These are phyloP conservation scores for Sphagnum tenellum DNA, from an alignment of 225 moss, liverwort and hornwort species.

Conservation along the genomic window DNA sequence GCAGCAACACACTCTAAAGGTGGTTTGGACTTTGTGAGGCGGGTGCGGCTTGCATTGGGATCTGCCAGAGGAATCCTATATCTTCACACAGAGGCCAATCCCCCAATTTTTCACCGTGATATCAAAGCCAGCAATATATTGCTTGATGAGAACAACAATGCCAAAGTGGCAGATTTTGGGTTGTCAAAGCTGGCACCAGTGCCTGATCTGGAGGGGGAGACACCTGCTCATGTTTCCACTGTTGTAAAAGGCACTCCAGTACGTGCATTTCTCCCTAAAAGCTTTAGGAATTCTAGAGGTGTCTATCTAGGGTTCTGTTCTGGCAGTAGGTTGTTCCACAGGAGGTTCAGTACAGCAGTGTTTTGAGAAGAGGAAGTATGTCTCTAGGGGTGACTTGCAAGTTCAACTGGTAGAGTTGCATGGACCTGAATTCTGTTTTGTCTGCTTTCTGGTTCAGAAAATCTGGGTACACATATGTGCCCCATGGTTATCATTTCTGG, in stretches of 20 bases:
- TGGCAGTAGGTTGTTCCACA: no score
- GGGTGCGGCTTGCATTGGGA: slow-evolving; percentile 66
- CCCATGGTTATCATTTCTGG: no score
- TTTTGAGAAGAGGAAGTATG: no score
- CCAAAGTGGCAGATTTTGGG: slow-evolving; percentile 71
- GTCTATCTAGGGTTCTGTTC: no score
- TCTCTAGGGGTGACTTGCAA: no score
- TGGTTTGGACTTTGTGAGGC: slow-evolving; percentile 49
- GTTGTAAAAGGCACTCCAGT: slow-evolving; percentile 75
- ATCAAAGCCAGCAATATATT: slow-evolving; percentile 69
- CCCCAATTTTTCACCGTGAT: slow-evolving; percentile 68
- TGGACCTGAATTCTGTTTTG: no score
- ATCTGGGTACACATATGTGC: no score
- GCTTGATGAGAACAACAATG: slow-evolving; percentile 41
- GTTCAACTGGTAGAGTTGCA: no score
- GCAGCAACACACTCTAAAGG: slow-evolving; percentile 18
- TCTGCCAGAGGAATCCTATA: slow-evolving; percentile 48
- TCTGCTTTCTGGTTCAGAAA: no score
- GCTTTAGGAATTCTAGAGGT: no score
- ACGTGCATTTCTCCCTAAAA: slow-evolving; percentile 1
- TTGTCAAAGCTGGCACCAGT: slow-evolving; percentile 67
- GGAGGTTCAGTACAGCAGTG: no score
- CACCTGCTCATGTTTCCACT: slow-evolving; percentile 71
- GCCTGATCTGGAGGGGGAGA: slow-evolving; percentile 55
- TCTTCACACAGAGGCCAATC: slow-evolving; percentile 57